Base-by-base conservation (phyloP, 495 filamentous ascomycete genomes). In the Trichoderma gamsii region DNA sequence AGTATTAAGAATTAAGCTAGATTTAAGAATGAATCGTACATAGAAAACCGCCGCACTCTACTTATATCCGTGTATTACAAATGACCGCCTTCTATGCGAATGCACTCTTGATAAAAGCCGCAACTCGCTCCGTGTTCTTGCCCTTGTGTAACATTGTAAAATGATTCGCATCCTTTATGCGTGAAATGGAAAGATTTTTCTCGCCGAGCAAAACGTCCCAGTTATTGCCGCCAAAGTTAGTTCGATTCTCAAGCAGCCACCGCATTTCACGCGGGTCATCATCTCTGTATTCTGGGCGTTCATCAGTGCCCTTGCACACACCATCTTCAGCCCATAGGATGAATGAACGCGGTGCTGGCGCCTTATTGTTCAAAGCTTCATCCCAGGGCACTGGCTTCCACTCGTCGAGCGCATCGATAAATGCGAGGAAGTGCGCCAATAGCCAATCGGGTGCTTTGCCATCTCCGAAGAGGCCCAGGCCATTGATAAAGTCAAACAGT, bases 381-480 rank as follows among this genome's bases (percentile, higher is more conserved):
- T 23, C n/a, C 49, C 49, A 52, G 16, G 86, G 88, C 70, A 80
- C 77, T 13, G 87, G 84, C 18, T 86, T 82, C 78, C 95, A 96
- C 56, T 86, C 88, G 69, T 88, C 88, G 32, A 95, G 79, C 1
- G 89, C 88, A 59, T 87, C 84, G 70, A 95, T 90, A 56, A 90
- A 90, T 23, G 89, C 86, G 3, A 86, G 79, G 78, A 96, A 96
- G 77, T 96, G 92, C 63, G 92, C 91, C 0, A 95, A 85, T 5
- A 96, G 84, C 92, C 92, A 96, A 11, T 80, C 81, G 5, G 85
- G 92, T 65, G 87, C 85, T 76, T 86, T 89, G 13, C 79, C 81
- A 49, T 90, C 88, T 51, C 91, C 91, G 63, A 96, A 89, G 8
- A 96, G 86, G 61, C 92, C 91, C 70, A 93, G 90, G 9, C 84